phyloP scores from a whole-genome alignment of 2,329 filamentous ascomycete genomes.

The Eutypa lata region DNA sequence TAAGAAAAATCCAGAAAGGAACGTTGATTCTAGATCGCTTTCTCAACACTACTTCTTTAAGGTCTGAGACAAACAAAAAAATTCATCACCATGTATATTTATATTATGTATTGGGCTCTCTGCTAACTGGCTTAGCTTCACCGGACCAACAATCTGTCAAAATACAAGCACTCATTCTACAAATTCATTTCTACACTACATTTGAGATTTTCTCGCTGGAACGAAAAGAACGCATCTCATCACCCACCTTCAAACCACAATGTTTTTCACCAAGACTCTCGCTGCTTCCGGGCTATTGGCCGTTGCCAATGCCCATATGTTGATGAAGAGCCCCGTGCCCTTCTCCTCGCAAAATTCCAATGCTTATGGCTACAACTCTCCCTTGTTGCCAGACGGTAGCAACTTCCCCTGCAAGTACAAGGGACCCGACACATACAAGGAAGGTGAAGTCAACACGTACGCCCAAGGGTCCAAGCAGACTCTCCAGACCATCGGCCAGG shows the following conservation, averaged over 20 bases:
- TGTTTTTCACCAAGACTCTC: conserved; percentile 47
- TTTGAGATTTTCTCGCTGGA: conserved; percentile 35
- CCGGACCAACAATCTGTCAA: not conserved
- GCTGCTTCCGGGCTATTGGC: conserved; percentile 56
- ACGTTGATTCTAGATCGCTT: not conserved
- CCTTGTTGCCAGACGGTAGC: conserved; percentile 55
- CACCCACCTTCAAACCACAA: conserved; percentile 40
- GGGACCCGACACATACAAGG: conserved; percentile 39
- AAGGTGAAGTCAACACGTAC: conserved; percentile 55
- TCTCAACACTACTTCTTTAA: not conserved
- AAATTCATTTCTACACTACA: conserved; percentile 20
- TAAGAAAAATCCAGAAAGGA: conserved; percentile 1
- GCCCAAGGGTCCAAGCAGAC: conserved; percentile 58
- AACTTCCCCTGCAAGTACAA: conserved; percentile 83
- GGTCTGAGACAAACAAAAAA: not conserved
- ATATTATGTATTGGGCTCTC: not conserved
- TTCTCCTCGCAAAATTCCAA: conserved; percentile 42
- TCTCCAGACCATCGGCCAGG: conserved; percentile 66
- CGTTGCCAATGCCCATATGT: conserved; percentile 70
- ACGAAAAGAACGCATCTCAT: conserved; percentile 32
- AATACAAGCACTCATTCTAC: conserved; percentile 1
- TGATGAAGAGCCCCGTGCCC: conserved; percentile 66
- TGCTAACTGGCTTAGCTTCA: not conserved
- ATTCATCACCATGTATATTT: not conserved
- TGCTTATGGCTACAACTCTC: conserved; percentile 59